Percentiles rank a stretch among this genome's conserved stretches.
Evolutionary conservation across 1,139 yeast species (phyloP).

Genomic region (Hansenula anomala): DNA sequence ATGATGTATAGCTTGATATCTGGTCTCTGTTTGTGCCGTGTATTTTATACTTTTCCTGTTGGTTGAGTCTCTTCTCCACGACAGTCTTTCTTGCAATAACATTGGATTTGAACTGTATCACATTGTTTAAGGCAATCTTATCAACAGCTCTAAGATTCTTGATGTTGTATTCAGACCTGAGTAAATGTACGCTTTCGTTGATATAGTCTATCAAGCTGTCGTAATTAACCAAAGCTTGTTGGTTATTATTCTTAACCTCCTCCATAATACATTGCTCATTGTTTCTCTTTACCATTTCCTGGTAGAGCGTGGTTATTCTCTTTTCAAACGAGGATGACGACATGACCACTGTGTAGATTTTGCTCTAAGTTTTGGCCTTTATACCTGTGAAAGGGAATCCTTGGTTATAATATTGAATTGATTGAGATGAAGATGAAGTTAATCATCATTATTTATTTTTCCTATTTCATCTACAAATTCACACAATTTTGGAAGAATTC

Average conservation of each 20-base stretch:
- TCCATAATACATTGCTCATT: conserved; percentile 14
- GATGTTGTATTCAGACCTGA: conserved; percentile 5
- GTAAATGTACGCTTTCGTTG: conserved; percentile 4
- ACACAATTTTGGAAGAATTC: too few relatives aligned
- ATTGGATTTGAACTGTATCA: conserved; percentile 13
- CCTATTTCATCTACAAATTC: too few relatives aligned
- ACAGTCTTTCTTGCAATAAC: conserved; percentile 10
- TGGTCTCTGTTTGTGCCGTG: conserved; percentile 9
- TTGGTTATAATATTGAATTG: neutral
- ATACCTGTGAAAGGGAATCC: too few relatives aligned
- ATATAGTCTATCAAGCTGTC: conserved; percentile 9
- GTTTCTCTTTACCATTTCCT: conserved; percentile 4
- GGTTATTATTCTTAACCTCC: conserved; percentile 19
- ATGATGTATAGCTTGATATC: conserved; percentile 20
- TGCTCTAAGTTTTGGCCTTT: too few relatives aligned
- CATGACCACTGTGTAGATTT: neutral
- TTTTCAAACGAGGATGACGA: neutral
- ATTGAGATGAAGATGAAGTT: too few relatives aligned
- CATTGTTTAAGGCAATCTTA: conserved; percentile 11
- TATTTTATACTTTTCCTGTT: conserved; percentile 10
- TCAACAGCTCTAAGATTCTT: conserved; percentile 7
- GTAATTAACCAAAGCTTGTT: conserved; percentile 11
- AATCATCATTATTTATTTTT: neutral
- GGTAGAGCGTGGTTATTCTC: conserved; percentile 1
- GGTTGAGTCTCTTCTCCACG: conserved; percentile 9